Percentiles rank a stretch among this genome's conserved stretches.
Conservation (phyloP, 148 eudicot species). For the Arbutus unedo region DNA sequence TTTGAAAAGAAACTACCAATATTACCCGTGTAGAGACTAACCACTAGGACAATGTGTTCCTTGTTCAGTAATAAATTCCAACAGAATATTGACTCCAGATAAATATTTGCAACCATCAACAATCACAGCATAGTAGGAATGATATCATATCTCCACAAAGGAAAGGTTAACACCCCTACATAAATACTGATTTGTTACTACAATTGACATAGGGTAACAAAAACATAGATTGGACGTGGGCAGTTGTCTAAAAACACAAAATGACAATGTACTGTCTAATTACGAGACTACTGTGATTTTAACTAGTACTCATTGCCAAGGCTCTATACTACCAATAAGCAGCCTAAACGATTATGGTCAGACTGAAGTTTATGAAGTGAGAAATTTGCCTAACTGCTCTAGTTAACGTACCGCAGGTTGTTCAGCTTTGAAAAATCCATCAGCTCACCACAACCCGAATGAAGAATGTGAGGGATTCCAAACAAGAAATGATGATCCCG, state of each 20-base stretch:
- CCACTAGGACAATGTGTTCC: neutral
- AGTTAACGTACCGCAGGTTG: slow-evolving; percentile 16
- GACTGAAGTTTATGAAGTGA: neutral
- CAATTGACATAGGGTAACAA: neutral
- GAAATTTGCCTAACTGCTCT: slow-evolving; percentile 2
- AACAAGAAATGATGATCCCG: slow-evolving; percentile 17
- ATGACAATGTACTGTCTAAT: neutral
- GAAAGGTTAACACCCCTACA: neutral
- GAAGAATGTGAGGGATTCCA: slow-evolving; percentile 10
- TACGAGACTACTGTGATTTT: neutral
- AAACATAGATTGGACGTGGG: neutral
- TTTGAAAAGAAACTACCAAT: neutral
- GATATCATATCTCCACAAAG: neutral
- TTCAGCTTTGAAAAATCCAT: slow-evolving; percentile 18
- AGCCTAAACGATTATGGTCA: neutral
- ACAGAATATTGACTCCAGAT: too few species aligned
- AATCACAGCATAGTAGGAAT: neutral
- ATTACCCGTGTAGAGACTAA: neutral
- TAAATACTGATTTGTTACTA: neutral
- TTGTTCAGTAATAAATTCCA: neutral
- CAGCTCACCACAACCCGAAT: slow-evolving; percentile 18
- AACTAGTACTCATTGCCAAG: neutral
- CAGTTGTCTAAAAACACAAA: neutral
- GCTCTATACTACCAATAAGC: neutral
- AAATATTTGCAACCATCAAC: neutral